Evolutionary conservation across 441 rosid genomes (phyloP).

Genomic region (Melastoma candidum): DNA sequence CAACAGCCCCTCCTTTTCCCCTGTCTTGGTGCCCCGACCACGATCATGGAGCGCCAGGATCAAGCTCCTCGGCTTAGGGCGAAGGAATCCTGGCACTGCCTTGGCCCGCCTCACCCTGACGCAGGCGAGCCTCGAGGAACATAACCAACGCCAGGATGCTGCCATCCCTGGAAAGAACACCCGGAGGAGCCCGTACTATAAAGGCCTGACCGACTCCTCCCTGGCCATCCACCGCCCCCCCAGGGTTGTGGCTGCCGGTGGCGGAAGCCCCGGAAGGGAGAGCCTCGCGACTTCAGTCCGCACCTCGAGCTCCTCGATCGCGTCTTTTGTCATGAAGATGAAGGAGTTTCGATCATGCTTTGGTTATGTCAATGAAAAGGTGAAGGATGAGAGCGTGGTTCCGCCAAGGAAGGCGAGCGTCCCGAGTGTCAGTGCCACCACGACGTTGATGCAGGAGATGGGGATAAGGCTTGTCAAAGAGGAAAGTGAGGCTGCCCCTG

Average conservation of each 20-base stretch:
- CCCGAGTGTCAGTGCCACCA: not conserved
- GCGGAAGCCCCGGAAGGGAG: constrained; percentile 9
- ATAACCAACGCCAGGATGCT: constrained; percentile 6
- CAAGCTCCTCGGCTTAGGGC: too few species aligned
- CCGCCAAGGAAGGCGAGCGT: not conserved
- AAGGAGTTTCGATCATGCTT: not conserved
- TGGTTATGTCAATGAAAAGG: not conserved
- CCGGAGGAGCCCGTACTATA: constrained; percentile 15
- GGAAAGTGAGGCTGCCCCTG: not conserved
- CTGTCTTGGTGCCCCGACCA: too few species aligned
- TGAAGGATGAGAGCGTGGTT: not conserved
- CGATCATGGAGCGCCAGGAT: too few species aligned
- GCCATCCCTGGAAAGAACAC: not conserved
- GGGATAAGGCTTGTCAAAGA: not conserved
- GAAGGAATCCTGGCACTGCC: not conserved
- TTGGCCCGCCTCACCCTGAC: constrained; percentile 3
- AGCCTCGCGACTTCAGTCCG: constrained; percentile 9
- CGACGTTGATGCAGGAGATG: constrained; percentile 3
- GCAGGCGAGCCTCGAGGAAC: constrained; percentile 14
- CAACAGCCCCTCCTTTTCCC: too few species aligned
- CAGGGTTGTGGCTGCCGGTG: not conserved
- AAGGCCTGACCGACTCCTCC: constrained; percentile 9
- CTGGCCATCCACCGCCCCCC: not conserved
- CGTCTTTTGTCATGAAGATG: constrained; percentile 2
- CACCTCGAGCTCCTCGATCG: constrained; percentile 9